phyloP scores from a whole-genome alignment of 2,329 filamentous ascomycete genomes.

The Aureobasidium sp. region DNA sequence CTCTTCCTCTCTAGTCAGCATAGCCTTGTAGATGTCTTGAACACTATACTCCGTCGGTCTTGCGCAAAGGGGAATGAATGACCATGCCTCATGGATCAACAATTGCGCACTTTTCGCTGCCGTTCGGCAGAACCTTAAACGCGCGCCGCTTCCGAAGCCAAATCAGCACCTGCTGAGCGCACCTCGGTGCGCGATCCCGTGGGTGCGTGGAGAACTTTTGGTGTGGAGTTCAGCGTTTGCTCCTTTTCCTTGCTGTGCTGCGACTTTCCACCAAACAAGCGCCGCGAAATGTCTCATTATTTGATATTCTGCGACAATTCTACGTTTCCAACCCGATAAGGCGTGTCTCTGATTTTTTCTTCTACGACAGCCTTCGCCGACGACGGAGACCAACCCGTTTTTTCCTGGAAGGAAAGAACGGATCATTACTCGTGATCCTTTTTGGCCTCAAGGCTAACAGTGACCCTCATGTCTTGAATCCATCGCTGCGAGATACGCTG shows the following conservation, averaged over 20 bases:
- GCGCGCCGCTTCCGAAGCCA: background rate
- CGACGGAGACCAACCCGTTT: background rate
- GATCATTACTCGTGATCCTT: background rate
- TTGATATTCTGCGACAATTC: slow-evolving; percentile 10
- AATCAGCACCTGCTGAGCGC: background rate
- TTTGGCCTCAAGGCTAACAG: background rate
- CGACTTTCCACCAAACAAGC: slow-evolving; percentile 1
- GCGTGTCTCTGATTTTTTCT: background rate
- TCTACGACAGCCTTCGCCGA: background rate
- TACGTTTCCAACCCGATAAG: background rate
- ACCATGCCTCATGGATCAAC: background rate
- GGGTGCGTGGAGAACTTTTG: background rate
- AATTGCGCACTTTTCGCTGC: slow-evolving; percentile 1
- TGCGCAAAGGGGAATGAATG: background rate
- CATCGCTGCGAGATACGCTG: background rate
- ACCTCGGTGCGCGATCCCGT: background rate
- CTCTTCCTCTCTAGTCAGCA: background rate
- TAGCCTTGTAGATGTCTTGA: slow-evolving; percentile 5
- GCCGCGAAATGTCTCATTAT: slow-evolving; percentile 10
- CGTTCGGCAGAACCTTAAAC: slow-evolving; percentile 10
- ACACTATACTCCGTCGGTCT: background rate
- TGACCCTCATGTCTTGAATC: slow-evolving; percentile 2
- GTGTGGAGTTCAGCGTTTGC: background rate
- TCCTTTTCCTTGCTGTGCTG: background rate
- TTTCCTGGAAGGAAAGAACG: background rate